These are phyloP conservation scores for Picochlorum costavermella DNA, from an alignment of 139 green algal species.

Conservation along the genomic window DNA sequence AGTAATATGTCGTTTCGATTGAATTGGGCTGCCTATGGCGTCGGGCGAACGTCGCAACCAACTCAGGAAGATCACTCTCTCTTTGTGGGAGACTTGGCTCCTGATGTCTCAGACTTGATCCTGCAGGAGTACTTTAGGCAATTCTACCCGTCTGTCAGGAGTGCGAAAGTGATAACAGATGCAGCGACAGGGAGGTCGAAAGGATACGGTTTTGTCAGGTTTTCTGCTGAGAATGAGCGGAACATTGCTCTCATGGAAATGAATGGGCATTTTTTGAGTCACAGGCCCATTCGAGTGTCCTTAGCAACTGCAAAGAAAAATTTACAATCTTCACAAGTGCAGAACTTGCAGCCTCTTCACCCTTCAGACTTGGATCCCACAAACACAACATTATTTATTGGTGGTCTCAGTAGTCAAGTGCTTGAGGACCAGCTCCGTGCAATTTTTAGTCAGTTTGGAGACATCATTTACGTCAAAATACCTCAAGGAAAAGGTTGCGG, in stretches of 20 bases:
- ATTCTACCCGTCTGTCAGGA: conserved; percentile 71
- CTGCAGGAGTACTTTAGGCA: conserved; percentile 79
- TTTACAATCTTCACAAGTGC: conserved; percentile 7
- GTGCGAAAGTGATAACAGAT: conserved; percentile 86
- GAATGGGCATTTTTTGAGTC: conserved; percentile 66
- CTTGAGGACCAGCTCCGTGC: conserved; percentile 68
- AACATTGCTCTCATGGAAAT: conserved; percentile 79
- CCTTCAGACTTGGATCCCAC: conserved; percentile 60
- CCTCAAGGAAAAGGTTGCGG: conserved; percentile 89
- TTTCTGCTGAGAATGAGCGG: conserved; percentile 68
- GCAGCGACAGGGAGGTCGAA: conserved; percentile 71
- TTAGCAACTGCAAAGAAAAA: conserved; percentile 61
- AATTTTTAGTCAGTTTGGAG: conserved; percentile 70
- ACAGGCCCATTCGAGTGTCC: conserved; percentile 64
- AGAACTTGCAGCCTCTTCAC: conserved; percentile 14
- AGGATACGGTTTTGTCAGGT: conserved; percentile 95
- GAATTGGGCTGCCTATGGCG: conserved; percentile 75
- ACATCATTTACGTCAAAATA: conserved; percentile 91
- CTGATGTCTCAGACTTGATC: conserved; percentile 82
- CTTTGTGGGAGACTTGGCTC: conserved; percentile 89
- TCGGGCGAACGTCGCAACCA: conserved; percentile 34
- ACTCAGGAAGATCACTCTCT: conserved; percentile 58
- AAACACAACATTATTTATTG: conserved; percentile 90
- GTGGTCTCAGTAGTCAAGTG: conserved; percentile 46
- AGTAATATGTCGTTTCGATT: conserved; percentile 57